A percentile compares a stretch with the other conserved stretches of the same genome.
Conservation (phyloP, 306 rosid genomes). For the Prunus salicina region DNA sequence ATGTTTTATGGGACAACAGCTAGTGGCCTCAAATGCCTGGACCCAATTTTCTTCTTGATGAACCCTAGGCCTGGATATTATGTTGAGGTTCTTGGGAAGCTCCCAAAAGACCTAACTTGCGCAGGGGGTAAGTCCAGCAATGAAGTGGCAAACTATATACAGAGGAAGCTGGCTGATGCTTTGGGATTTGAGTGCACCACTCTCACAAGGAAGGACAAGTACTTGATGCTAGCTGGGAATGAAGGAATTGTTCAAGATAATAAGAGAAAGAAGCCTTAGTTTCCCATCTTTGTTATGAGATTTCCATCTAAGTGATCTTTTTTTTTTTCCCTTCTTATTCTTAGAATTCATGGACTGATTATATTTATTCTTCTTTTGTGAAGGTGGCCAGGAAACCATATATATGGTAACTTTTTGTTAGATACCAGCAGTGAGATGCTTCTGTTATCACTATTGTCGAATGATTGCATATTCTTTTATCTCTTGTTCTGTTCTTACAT, state of each 20-base stretch:
- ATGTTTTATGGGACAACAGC: constrained; percentile 99
- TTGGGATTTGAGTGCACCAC: constrained; percentile 87
- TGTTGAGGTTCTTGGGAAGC: constrained; percentile 58
- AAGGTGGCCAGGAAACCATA: neutral
- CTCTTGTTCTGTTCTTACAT: no score
- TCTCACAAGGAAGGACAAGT: constrained; percentile 83
- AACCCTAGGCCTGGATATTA: constrained; percentile 71
- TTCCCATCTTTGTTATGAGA: neutral
- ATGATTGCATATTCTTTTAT: no score
- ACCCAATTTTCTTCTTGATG: constrained; percentile 81
- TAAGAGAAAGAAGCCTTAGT: constrained; percentile 15
- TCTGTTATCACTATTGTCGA: neutral
- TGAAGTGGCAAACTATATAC: constrained; percentile 83
- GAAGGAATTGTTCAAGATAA: constrained; percentile 60
- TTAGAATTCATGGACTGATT: neutral
- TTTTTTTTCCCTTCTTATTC: neutral
- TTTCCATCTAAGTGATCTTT: neutral
- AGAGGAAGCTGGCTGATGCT: constrained; percentile 56
- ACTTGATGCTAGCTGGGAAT: constrained; percentile 92
- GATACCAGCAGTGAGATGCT: neutral
- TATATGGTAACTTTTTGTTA: neutral
- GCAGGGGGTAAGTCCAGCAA: constrained; percentile 61
- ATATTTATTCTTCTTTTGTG: neutral
- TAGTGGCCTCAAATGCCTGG: constrained; percentile 81
- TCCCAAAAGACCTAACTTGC: constrained; percentile 58